Evolutionary conservation across 2,329 filamentous ascomycete species (phyloP), one percentile per base, ranked within the genome.

Genomic region (Plectosphaerella plurivora): DNA sequence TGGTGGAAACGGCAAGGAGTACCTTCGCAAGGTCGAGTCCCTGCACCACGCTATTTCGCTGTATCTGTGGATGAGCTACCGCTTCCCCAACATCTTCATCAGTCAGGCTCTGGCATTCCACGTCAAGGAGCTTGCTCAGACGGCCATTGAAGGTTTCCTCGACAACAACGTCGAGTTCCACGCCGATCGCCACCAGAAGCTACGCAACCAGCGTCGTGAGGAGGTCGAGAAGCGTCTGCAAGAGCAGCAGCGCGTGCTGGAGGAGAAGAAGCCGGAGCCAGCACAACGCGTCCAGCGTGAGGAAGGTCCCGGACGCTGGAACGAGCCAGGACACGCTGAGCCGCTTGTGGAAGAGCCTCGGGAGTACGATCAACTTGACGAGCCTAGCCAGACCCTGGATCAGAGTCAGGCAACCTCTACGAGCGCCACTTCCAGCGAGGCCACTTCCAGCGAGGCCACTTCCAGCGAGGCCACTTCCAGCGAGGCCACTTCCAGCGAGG

Each of bases 31-130:
- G 9, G 74, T 97, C 18, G 94, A 99, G 67, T 68, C 73, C 3
- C 76, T 99, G 15, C 94, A 99, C 72, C 89, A 89, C 61, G 77
- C 83, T 25, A 74, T 99, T 37, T 90, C 93, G 45, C 73, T 92
- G 46, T 99, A 97, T 65, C 78, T 96, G 2, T 99, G 94, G 94
- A 77, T 99, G 15, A 93, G 89, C 60, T 97, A 93, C 69, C 86
- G 93, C 7, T 96, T 93, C 67, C 78, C 84, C 4, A 89, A 89
- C 47, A 78, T 95, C 49, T 96, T 97, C 67, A 80, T 75, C 6
- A 89, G 86, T 57, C 83, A 93, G 60, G 75, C 75, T 1, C 75
- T 96, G 44, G 91, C 90, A 1, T 87, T 89, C 57, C 85, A 96
- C 64, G 83, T 90, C 47, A 96, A 96, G 64, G 69, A 72, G 7